Evolutionary conservation across 2,329 filamentous ascomycete genomes (phyloP).

Genomic region (Pseudogymnoascus sp.): DNA sequence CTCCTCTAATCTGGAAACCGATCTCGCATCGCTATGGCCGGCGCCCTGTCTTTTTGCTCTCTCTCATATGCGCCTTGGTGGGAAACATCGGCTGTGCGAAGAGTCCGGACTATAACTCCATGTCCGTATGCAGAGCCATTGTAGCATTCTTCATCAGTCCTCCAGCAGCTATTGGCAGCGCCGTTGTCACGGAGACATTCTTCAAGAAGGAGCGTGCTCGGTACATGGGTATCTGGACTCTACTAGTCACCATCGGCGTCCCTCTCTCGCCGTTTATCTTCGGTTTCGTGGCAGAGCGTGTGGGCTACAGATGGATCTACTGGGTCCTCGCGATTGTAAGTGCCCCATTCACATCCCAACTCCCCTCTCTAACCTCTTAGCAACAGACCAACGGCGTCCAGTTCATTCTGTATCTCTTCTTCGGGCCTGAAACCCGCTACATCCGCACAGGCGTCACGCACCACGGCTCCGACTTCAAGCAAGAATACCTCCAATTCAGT

Average conservation of each 20-base stretch:
- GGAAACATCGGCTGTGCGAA: conserved; percentile 47
- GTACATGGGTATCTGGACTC: conserved; percentile 50
- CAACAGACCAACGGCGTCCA: conserved; percentile 47
- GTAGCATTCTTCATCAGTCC: conserved; percentile 47
- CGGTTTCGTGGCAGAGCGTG: conserved; percentile 38
- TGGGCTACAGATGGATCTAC: conserved; percentile 48
- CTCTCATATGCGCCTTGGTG: conserved; percentile 36
- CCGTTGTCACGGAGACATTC: conserved; percentile 47
- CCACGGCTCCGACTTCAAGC: conserved; percentile 23
- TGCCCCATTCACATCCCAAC: not conserved
- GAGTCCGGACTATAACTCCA: conserved; percentile 38
- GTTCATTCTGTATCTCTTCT: conserved; percentile 47
- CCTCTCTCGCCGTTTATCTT: conserved; percentile 26
- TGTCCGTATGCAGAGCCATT: conserved; percentile 41
- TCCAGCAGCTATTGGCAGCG: conserved; percentile 45
- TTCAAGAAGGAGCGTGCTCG: conserved; percentile 45
- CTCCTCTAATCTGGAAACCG: conserved; percentile 46
- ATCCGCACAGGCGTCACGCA: conserved; percentile 26
- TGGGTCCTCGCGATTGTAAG: conserved; percentile 46
- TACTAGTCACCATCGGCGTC: conserved; percentile 19
- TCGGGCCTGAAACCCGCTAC: conserved; percentile 50
- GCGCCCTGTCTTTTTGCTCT: conserved; percentile 43
- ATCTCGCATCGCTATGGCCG: conserved; percentile 43
- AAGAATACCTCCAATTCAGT: conserved; percentile 34
- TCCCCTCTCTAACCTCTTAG: conserved; percentile 8